phyloP scores from a whole-genome alignment of 352 stramenopile genomes.

The Phytophthora cryptogea region DNA sequence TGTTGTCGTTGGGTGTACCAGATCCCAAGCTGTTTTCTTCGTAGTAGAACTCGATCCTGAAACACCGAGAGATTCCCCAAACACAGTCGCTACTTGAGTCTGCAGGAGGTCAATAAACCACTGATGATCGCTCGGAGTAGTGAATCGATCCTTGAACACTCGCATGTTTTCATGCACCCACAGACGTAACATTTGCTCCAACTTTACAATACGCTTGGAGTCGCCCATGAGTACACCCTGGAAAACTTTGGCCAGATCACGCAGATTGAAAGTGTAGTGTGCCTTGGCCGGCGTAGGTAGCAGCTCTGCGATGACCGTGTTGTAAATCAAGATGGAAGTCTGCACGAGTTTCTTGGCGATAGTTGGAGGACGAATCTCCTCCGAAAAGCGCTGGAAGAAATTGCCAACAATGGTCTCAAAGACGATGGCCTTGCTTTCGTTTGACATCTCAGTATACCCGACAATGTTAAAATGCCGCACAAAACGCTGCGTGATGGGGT shows the following conservation, averaged over 20 bases:
- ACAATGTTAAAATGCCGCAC: conserved; percentile 89
- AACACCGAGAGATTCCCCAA: conserved; percentile 51
- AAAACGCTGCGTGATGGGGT: conserved; percentile 80
- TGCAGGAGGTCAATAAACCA: conserved; percentile 82
- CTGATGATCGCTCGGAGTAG: conserved; percentile 65
- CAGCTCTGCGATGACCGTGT: conserved; percentile 80
- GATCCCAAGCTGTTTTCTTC: conserved; percentile 61
- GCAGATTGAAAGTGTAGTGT: conserved; percentile 90
- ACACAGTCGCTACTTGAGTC: conserved; percentile 55
- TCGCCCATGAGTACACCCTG: conserved; percentile 87
- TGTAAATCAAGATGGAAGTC: conserved; percentile 83
- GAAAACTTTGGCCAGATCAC: conserved; percentile 89
- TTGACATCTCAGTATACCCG: conserved; percentile 84
- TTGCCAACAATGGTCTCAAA: conserved; percentile 83
- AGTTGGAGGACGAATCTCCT: conserved; percentile 63
- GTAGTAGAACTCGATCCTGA: conserved; percentile 10
- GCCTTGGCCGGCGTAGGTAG: conserved; percentile 84
- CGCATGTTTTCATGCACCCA: conserved; percentile 89
- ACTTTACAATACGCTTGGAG: conserved; percentile 65
- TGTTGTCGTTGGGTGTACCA: conserved; percentile 56
- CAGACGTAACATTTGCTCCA: conserved; percentile 73
- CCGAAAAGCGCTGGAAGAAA: conserved; percentile 71
- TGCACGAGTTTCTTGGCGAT: conserved; percentile 69
- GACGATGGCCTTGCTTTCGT: conserved; percentile 81
- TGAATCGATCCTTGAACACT: conserved; percentile 90